These are phyloP conservation scores for Ogataea populi-albae DNA, from an alignment of 805 yeast species.

Conservation along the genomic window DNA sequence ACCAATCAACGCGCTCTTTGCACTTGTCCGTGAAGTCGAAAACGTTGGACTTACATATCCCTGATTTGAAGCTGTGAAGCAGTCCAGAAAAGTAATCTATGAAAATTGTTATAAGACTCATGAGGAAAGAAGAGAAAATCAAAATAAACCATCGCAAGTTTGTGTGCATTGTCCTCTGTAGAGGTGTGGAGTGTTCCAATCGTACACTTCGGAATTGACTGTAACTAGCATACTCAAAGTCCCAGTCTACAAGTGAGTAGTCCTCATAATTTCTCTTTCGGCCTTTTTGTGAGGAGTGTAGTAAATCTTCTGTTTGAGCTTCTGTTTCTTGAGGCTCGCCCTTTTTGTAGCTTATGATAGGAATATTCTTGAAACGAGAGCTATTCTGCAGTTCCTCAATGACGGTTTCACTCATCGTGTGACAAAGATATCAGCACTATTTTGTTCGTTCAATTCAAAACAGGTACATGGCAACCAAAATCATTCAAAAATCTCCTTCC, in stretches of 20 bases:
- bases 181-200: conserved; percentile 1
- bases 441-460: no score
- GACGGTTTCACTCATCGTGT: conserved; percentile 1
- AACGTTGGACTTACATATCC: conserved; percentile 41
- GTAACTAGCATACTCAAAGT: conserved; percentile 36
- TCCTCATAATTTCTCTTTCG: conserved; percentile 33
- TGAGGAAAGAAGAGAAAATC: conserved; percentile 40
- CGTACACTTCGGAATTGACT: conserved; percentile 12
- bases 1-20: conserved; percentile 32
- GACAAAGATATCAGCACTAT: no score
- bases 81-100: conserved; percentile 49
- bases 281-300: background rate
- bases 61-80: conserved; percentile 52
- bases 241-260: conserved; percentile 52
- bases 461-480: no score
- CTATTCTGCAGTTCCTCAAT: conserved; percentile 6
- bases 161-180: conserved; percentile 15
- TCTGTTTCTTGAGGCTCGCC: background rate
- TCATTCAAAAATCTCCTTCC: no score
- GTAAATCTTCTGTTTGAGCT: background rate
- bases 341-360: conserved; percentile 13
- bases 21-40: conserved; percentile 33
- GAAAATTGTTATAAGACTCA: conserved; percentile 48
- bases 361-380: conserved; percentile 14
- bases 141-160: conserved; percentile 48